Evolutionary conservation across 495 filamentous ascomycete species (phyloP), one percentile per base, ranked within the genome.

Genomic region (Penicillium bovifimosum): DNA sequence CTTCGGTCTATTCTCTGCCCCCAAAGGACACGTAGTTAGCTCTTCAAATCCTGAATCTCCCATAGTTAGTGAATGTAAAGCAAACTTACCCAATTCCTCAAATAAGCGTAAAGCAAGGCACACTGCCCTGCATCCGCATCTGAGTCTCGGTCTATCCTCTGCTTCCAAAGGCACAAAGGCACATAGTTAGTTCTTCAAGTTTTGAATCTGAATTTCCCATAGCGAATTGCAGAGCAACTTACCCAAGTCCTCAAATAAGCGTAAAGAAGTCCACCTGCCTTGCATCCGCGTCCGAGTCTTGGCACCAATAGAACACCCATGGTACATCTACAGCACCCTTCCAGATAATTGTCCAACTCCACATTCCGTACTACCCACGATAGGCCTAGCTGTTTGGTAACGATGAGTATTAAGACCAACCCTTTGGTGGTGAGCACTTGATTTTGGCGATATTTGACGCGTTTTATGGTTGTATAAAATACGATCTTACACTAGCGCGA

Each of bases 191-290:
- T 41, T 31, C 29, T 26, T 50, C 27, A 29, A 42, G 20, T 34
- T 47, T 38, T 46, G 26, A n/a, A n/a, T n/a, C n/a, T n/a, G n/a
- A n/a, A 43, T 32, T 42, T 50, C 36, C 38, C 38, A 50, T 42
- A 41, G 47, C 47, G 47, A 50, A 50, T 50, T 50, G 13, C 38
- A 50, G n/a, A 42, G 47, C 10, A 50, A 27, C 28, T 50, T n/a
- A 40, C 27, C 11, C 13, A 27, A 14, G 20, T 40, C 26, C 3
- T 14, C 11, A 16, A 16, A 28, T 36, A 9, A 31, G 6, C 8
- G 3, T 31, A 33, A 5, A n/a, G n/a, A n/a, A n/a, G n/a, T n/a
- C n/a, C n/a, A n/a, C n/a, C n/a, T n/a, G n/a, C n/a, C n/a, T n/a
- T n/a, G n/a, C n/a, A n/a, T n/a, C n/a, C 20, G 5, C 27, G n/a